phyloP scores from a whole-genome alignment of 345 rosid genomes.

The Citrus hindsii region DNA sequence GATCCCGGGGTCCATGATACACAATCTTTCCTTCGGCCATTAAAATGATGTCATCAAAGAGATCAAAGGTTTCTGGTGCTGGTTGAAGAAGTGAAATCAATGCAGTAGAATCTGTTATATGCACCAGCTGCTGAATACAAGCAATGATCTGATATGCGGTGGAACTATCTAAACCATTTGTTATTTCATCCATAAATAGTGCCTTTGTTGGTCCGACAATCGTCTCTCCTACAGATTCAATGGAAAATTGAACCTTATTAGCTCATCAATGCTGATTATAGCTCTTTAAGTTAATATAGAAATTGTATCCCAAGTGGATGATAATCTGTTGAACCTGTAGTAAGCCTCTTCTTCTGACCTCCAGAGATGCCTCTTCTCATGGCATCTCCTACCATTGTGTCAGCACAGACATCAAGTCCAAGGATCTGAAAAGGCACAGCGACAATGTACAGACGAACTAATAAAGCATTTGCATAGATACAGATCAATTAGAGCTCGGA shows the following conservation, averaged over 20 bases:
- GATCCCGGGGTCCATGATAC: conserved; percentile 43
- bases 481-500: not conserved
- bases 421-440: conserved; percentile 24
- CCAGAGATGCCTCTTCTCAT: conserved; percentile 39
- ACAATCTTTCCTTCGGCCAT: conserved; percentile 43
- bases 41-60: conserved; percentile 45
- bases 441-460: not conserved
- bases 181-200: conserved; percentile 53
- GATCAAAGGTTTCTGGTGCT: conserved; percentile 44
- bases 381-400: conserved; percentile 33
- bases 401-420: conserved; percentile 36
- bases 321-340: conserved; percentile 10
- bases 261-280: not conserved
- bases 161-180: conserved; percentile 52
- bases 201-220: conserved; percentile 42
- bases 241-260: not conserved
- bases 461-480: not conserved
- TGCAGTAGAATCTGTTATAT: conserved; percentile 41
- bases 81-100: conserved; percentile 51
- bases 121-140: conserved; percentile 47
- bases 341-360: conserved; percentile 34
- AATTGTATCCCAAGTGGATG: no score
- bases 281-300: not conserved
- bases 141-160: conserved; percentile 44
- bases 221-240: conserved; percentile 31